phyloP scores from a whole-genome alignment of 2,329 filamentous ascomycete species.

The Rutstroemia sp. region DNA sequence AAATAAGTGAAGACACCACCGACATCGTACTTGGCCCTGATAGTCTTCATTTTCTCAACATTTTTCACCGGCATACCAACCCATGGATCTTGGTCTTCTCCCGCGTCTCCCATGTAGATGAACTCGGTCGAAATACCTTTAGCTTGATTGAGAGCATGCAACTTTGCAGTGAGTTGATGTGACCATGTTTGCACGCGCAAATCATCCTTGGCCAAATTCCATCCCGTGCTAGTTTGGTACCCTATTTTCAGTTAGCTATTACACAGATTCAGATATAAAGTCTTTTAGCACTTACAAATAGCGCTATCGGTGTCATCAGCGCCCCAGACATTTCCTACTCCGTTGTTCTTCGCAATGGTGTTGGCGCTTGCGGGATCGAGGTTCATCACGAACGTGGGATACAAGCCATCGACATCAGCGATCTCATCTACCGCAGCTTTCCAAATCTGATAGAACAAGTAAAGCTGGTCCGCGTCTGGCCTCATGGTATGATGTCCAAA shows the following conservation, averaged over 20 bases:
- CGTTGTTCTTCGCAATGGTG: conserved; percentile 30
- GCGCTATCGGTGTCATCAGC: no score
- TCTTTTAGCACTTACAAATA: no score
- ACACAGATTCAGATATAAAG: conserved; percentile 14
- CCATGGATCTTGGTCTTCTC: conserved; percentile 21
- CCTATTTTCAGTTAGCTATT: conserved; percentile 27
- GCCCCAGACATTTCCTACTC: conserved; percentile 34
- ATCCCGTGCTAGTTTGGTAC: conserved; percentile 34
- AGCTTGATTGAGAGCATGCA: conserved; percentile 23
- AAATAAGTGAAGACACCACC: conserved; percentile 22
- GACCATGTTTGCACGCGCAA: conserved; percentile 31
- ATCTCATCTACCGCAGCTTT: conserved; percentile 29
- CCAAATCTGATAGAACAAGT: conserved; percentile 31
- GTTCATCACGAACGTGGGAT: conserved; percentile 34
- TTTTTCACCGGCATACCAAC: conserved; percentile 30
- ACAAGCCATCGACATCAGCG: conserved; percentile 31
- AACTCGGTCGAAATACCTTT: not conserved
- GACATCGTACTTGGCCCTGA: conserved; percentile 24
- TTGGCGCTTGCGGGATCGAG: conserved; percentile 27
- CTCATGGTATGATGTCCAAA: conserved; percentile 33
- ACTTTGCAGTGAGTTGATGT: conserved; percentile 23
- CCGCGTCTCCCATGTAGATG: conserved; percentile 21
- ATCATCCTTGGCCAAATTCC: conserved; percentile 32
- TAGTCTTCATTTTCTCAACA: conserved; percentile 22
- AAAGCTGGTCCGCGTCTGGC: conserved; percentile 30